phyloP scores from a whole-genome alignment of 169 alveolate species.

The Blepharisma undulans region DNA sequence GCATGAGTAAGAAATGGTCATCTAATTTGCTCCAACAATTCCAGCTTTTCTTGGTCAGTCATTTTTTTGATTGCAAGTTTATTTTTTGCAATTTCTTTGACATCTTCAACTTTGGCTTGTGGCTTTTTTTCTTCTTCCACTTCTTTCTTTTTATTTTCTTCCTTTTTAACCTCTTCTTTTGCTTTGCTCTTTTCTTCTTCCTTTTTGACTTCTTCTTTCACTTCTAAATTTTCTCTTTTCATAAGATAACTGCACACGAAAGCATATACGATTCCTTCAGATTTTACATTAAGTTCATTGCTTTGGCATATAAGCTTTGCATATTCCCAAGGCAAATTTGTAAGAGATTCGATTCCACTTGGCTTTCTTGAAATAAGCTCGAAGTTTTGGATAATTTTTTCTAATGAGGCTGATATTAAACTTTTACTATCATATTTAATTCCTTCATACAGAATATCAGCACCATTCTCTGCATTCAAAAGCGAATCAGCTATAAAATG shows the following conservation, averaged over 20 bases:
- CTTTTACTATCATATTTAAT: not conserved
- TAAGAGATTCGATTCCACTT: not conserved
- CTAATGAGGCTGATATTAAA: not conserved
- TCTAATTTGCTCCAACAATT: slow-evolving; percentile 44
- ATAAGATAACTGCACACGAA: not conserved
- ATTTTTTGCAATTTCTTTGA: slow-evolving; percentile 26
- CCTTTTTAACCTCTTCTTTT: not conserved
- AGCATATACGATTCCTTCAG: slow-evolving; percentile 14
- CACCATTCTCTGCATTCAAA: not conserved
- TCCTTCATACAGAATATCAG: slow-evolving; percentile 32
- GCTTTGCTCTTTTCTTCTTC: not conserved
- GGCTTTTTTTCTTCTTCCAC: not conserved
- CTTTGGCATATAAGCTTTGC: not conserved
- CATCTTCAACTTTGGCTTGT: not conserved
- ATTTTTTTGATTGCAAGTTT: slow-evolving; percentile 38
- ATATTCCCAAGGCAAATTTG: not conserved
- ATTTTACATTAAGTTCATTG: not conserved
- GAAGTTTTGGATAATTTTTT: slow-evolving; percentile 4
- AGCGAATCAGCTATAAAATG: not conserved
- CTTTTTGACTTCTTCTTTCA: not conserved
- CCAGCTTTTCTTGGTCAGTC: slow-evolving; percentile 37
- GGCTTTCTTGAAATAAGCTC: not conserved
- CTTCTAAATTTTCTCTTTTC: slow-evolving; percentile 2
- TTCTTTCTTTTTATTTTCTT: not conserved
- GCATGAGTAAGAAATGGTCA: slow-evolving; percentile 61